These are phyloP conservation scores for Agrocybe praecox DNA, from an alignment of 768 basidiomycete genomes.

Conservation along the genomic window DNA sequence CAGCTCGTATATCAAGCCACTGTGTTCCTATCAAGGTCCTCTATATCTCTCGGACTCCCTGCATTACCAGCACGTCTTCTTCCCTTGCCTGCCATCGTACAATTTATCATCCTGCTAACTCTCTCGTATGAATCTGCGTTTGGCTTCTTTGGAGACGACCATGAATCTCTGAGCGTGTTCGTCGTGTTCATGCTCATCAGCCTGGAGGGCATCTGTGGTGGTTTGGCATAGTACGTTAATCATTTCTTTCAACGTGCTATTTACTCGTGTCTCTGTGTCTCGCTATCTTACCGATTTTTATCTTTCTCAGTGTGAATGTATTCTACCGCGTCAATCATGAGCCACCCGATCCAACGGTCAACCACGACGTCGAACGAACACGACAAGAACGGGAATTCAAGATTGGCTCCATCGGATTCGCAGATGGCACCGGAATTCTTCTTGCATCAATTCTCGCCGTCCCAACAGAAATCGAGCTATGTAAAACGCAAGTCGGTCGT, in stretches of 20 bases:
- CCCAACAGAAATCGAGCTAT: slow-evolving; percentile 78
- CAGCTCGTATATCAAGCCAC: slow-evolving; percentile 87
- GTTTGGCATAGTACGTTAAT: slow-evolving; percentile 81
- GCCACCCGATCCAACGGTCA: slow-evolving; percentile 45
- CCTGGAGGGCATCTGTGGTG: slow-evolving; percentile 91
- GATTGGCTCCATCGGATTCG: slow-evolving; percentile 88
- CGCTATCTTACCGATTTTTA: slow-evolving; percentile 2
- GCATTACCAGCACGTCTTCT: slow-evolving; percentile 73
- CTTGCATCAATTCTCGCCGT: slow-evolving; percentile 67
- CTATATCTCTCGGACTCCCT: slow-evolving; percentile 83
- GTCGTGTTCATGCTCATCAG: slow-evolving; percentile 79
- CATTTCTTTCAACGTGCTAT: slow-evolving; percentile 13
- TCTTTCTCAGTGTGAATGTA: slow-evolving; percentile 71
- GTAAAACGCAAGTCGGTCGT: slow-evolving; percentile 67
- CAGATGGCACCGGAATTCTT: slow-evolving; percentile 77
- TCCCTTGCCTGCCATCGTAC: slow-evolving; percentile 74
- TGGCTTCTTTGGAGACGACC: slow-evolving; percentile 52
- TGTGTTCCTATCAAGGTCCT: slow-evolving; percentile 92
- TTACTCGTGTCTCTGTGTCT: slow-evolving; percentile 11
- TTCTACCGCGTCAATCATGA: slow-evolving; percentile 86
- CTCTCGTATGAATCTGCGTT: slow-evolving; percentile 69
- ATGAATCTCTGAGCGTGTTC: slow-evolving; percentile 49
- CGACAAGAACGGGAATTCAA: slow-evolving; percentile 85
- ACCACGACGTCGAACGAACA: slow-evolving; percentile 56
- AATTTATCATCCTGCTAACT: slow-evolving; percentile 63